Base-by-base conservation (phyloP, 805 yeast genomes). In the Lipomyces spencermartinsiae region DNA sequence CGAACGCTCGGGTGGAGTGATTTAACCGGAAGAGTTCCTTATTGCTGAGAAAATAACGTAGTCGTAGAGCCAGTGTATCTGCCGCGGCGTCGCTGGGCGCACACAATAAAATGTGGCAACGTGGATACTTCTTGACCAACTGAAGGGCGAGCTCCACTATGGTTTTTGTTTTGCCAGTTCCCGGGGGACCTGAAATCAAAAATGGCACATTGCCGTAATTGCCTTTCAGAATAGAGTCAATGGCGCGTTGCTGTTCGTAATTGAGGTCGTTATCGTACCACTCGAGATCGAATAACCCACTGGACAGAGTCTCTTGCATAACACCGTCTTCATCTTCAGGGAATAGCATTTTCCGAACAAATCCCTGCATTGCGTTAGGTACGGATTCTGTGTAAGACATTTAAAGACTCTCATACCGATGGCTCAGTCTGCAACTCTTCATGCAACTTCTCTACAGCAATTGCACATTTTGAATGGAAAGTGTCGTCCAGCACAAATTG, bases 21-120 rank as follows among this genome's bases (percentile, higher is more conserved):
- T 67, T 66, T 31, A 69, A 57, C 25, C 72, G 64, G 51, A 69
- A 62, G 0, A 69, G 56, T 19, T 68, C 58, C 57, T 61, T 59
- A 33, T 67, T 67, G 35, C 61, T 61, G 22, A 69, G 46, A 64
- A 39, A 25, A 14, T 35, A 22, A 25, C 65, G 65, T 25, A 69
- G 58, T 14, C 72, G 55, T 35, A 69, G 35, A 7, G 72, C 68
- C 2, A 69, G 60, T 4, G 72, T 69, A 59, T 69, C 72, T 6
- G 72, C 72, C 10, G 72, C 72, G 4, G 71, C 66, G 37, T 69
- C 71, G 43, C 71, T 66, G 3, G 72, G 72, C 4, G 72, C 71
- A 55, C 70, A 69, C 14, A 69, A 55, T 14, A 69, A 53, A 19
- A 69, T 58, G 56, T 67, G 68, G 34, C 61, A 31, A 25, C 29